Evolutionary conservation across 2,329 filamentous ascomycete genomes (phyloP).

Genomic region (Phyllosticta capitalensis): DNA sequence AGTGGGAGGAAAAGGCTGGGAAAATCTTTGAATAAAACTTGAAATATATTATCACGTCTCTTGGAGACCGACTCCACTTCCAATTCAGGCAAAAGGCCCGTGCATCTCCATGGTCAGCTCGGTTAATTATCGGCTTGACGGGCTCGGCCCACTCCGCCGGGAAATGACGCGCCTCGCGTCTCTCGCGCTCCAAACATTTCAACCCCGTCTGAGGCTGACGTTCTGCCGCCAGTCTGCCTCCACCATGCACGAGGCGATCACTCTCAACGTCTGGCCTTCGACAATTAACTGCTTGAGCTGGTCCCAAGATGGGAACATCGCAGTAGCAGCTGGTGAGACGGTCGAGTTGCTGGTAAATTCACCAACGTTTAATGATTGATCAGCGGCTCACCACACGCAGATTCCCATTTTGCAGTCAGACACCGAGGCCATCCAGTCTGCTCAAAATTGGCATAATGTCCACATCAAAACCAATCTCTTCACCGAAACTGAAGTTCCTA

Average conservation of each 20-base stretch:
- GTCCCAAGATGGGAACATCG: slow-evolving; percentile 50
- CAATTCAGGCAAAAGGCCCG: background rate
- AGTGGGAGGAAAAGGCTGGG: slow-evolving; percentile 81
- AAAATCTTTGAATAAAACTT: slow-evolving; percentile 43
- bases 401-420: slow-evolving; percentile 24
- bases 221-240: background rate
- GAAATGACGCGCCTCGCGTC: background rate
- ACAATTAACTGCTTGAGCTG: slow-evolving; percentile 46
- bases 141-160: background rate
- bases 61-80: background rate
- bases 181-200: background rate
- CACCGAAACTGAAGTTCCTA: slow-evolving; percentile 38
- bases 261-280: slow-evolving; percentile 39
- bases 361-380: slow-evolving; percentile 6
- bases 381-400: slow-evolving; percentile 16
- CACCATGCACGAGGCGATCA: slow-evolving; percentile 26
- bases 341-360: slow-evolving; percentile 42
- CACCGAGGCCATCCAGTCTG: slow-evolving; percentile 18
- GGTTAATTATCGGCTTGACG: background rate
- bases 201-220: background rate
- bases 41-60: too few species aligned
- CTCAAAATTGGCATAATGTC: slow-evolving; percentile 24
- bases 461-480: slow-evolving; percentile 44
- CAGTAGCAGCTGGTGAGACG: slow-evolving; percentile 46
- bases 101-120: background rate